Evolutionary conservation across 345 rosid species (phyloP).

Genomic region (Pistacia integerrima): DNA sequence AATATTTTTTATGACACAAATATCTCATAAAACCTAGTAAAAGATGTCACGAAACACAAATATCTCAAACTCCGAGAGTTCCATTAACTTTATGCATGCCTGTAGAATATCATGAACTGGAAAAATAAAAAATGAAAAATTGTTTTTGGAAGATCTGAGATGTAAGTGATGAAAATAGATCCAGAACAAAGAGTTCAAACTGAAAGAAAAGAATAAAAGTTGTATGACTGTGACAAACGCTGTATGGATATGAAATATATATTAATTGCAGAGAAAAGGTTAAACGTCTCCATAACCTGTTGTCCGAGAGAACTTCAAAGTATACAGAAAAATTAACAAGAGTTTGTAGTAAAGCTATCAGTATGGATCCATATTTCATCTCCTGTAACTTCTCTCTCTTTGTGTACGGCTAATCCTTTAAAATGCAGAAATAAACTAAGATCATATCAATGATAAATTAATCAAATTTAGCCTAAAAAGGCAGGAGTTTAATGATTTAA

Average conservation of each 20-base stretch:
- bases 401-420: too few relatives aligned
- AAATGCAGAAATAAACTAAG: background rate
- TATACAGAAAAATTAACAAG: background rate
- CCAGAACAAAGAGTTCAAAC: background rate
- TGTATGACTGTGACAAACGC: too few relatives aligned
- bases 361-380: too few relatives aligned
- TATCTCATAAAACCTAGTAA: too few relatives aligned
- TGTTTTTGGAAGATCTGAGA: too few relatives aligned
- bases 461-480: background rate
- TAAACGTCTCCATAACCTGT: background rate
- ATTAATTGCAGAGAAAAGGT: background rate
- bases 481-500: background rate
- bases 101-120: too few relatives aligned
- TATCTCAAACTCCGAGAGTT: too few relatives aligned
- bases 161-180: background rate
- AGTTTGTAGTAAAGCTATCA: background rate
- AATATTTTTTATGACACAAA: too few relatives aligned
- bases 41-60: too few relatives aligned
- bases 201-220: background rate
- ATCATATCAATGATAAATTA: background rate
- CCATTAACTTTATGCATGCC: too few relatives aligned
- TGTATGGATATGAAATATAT: background rate
- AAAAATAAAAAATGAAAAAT: too few relatives aligned
- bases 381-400: background rate
- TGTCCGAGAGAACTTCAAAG: constrained; percentile 1